Percentiles rank a stretch among this genome's conserved stretches.
phyloP scores from a whole-genome alignment of 495 filamentous ascomycete genomes.

The Immersiella caudata region DNA sequence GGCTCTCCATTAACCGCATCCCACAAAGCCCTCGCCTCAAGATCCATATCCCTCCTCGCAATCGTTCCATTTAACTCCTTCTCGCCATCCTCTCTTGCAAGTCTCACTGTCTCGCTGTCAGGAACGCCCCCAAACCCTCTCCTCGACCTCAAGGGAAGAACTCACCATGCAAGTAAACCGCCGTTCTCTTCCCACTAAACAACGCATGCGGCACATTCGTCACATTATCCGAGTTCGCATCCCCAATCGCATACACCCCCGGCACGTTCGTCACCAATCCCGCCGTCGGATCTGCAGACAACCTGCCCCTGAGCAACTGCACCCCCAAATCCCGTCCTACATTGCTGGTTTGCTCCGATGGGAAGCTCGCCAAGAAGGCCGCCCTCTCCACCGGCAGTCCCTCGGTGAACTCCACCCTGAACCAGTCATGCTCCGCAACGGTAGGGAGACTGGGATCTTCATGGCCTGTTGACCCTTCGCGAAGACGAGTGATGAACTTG shows the following conservation, averaged over 20 bases:
- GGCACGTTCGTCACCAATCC: slow-evolving; percentile 50
- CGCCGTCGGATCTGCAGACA: slow-evolving; percentile 44
- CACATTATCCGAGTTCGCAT: slow-evolving; percentile 58
- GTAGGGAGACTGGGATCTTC: slow-evolving; percentile 45
- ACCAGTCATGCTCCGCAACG: slow-evolving; percentile 50
- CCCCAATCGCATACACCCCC: slow-evolving; percentile 59
- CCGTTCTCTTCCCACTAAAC: slow-evolving; percentile 59
- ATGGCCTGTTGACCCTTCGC: slow-evolving; percentile 42
- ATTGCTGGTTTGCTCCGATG: slow-evolving; percentile 46
- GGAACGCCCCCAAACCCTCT: background rate
- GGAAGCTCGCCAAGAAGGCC: slow-evolving; percentile 56
- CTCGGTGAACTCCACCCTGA: slow-evolving; percentile 56
- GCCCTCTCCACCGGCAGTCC: slow-evolving; percentile 48
- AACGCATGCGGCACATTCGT: slow-evolving; percentile 65
- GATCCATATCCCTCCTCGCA: slow-evolving; percentile 13
- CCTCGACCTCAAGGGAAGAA: slow-evolving; percentile 3
- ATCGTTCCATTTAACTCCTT: slow-evolving; percentile 11
- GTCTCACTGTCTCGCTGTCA: background rate
- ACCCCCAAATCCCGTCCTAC: slow-evolving; percentile 48
- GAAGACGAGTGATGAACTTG: slow-evolving; percentile 47
- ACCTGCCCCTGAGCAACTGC: slow-evolving; percentile 46
- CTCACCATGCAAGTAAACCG: slow-evolving; percentile 59
- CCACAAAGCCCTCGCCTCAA: slow-evolving; percentile 20
- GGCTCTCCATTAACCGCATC: slow-evolving; percentile 18
- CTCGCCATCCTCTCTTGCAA: slow-evolving; percentile 23